These are phyloP conservation scores for Rhynchosporium agropyri DNA, from an alignment of 2,329 filamentous ascomycete species.

Conservation along the genomic window DNA sequence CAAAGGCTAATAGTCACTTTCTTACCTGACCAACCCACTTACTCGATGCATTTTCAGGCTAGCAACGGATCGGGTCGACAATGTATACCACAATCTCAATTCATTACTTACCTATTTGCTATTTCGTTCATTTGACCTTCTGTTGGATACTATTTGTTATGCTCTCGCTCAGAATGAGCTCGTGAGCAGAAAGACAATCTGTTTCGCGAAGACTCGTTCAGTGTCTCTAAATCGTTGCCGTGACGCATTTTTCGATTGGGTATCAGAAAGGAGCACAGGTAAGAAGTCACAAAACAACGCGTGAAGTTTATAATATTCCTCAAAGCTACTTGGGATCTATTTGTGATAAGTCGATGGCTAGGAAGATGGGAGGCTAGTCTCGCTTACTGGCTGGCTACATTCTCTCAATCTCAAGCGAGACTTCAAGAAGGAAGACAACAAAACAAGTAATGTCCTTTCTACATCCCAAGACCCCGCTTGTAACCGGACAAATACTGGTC, in stretches of 20 bases:
- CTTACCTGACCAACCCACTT: neutral
- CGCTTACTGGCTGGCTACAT: neutral
- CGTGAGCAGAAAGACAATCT: too few relatives aligned
- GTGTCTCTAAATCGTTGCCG: neutral
- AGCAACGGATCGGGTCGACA: neutral
- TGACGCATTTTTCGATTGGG: neutral
- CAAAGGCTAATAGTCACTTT: neutral
- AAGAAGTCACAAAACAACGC: too few relatives aligned
- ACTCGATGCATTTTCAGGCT: constrained; percentile 13
- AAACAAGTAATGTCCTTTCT: too few relatives aligned
- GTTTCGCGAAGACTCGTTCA: too few relatives aligned
- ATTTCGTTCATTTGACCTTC: too few relatives aligned
- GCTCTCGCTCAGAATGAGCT: too few relatives aligned
- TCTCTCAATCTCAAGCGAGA: neutral
- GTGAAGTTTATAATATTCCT: too few relatives aligned
- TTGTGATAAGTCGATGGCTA: too few relatives aligned
- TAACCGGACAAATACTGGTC: too few relatives aligned
- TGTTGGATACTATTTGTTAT: too few relatives aligned
- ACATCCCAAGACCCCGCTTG: too few relatives aligned
- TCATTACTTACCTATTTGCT: neutral
- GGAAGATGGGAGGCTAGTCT: neutral
- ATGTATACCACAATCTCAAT: neutral
- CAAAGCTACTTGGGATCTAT: too few relatives aligned
- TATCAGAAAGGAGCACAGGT: neutral
- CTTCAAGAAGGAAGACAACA: neutral